Base-by-base conservation (phyloP, 768 basidiomycete species). In the Mrakia frigida region DNA sequence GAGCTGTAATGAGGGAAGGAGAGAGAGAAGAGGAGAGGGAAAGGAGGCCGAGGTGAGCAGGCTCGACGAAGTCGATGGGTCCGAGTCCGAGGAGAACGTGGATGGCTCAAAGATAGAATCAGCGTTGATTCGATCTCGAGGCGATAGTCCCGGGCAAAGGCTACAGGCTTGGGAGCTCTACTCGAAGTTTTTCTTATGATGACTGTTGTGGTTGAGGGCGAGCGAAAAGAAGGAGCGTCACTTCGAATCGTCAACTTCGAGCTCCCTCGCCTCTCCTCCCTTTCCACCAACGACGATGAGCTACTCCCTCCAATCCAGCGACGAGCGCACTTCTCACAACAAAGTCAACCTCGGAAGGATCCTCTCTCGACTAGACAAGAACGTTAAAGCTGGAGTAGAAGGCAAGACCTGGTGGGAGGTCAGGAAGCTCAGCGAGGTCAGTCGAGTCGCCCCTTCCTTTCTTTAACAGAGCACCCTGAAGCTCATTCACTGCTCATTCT, bases 371-470 rank as follows among this genome's bases (percentile, higher is more conserved):
- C 71, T 77, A 10, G 76, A 77, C 41, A 73, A 28, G 16, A 52
- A 59, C 31, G 56, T 70, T 28, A 25, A 65, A 13, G 65, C 37
- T 59, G 70, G 52, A 5, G 60, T 77, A 25, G 33, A 52, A 16
- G 50, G 33, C 50, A 67, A 65, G 41, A 60, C 71, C 5, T 77
- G 72, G 63, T 77, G 76, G 76, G 76, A 77, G 35, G 53, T 77
- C 67, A 60, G 76, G 41, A 73, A 71, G 63, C 71, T 77, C n/a
- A 68, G 35, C 31, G 76, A 77, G 60, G 76, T 77, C n/a, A 14
- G 75, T 67, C 37, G 31, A n/a, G 43, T 14, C 16, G 25, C 11
- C 41, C 41, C 5, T 31, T n/a, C 50, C 21, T 41, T 25, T 33
- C 23, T 41, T 37, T 28, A 1, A 35, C 63, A n/a, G 35, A n/a